Conservation (phyloP, 305 asterid genomes). For the Rubia balearica region DNA sequence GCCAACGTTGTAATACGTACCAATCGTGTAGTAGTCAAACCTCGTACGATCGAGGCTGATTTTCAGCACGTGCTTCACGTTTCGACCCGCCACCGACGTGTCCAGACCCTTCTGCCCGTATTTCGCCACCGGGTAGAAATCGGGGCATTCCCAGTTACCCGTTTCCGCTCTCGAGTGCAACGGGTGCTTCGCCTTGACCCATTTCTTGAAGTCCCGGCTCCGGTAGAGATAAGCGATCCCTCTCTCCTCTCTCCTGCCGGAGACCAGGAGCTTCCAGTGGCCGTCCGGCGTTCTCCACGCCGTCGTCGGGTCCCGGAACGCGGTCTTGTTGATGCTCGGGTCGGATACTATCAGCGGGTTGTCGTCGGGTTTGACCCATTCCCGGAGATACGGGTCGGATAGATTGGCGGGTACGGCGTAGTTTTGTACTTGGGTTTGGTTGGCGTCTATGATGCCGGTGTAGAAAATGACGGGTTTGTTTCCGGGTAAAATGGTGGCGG, state of each 20-base stretch:
- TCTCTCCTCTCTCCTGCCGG: conserved; percentile 18
- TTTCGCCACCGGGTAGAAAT: conserved; percentile 29
- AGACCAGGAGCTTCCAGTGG: conserved; percentile 26
- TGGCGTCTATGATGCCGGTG: conserved; percentile 28
- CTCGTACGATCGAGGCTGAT: conserved; percentile 32
- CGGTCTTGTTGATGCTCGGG: conserved; percentile 12
- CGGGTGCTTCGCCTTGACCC: conserved; percentile 23
- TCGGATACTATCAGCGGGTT: conserved; percentile 28
- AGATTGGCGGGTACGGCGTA: conserved; percentile 31
- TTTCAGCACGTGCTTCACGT: conserved; percentile 27
- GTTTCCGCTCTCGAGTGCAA: conserved; percentile 22
- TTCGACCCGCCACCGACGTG: background rate
- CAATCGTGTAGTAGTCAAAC: conserved; percentile 35
- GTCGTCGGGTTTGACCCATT: conserved; percentile 37
- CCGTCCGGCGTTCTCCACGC: conserved; percentile 33
- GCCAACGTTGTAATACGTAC: conserved; percentile 14
- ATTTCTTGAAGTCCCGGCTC: conserved; percentile 28
- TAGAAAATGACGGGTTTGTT: conserved; percentile 33
- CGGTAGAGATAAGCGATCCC: conserved; percentile 29
- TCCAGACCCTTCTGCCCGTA: conserved; percentile 16
- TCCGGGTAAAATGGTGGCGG: conserved; percentile 35
- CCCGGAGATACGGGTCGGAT: conserved; percentile 32
- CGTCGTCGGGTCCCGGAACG: conserved; percentile 39
- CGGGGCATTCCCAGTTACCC: conserved; percentile 44
- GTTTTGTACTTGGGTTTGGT: conserved; percentile 37